These are phyloP conservation scores for Aspergillus glaucus DNA, from an alignment of 2,329 filamentous ascomycete genomes.

Conservation along the genomic window DNA sequence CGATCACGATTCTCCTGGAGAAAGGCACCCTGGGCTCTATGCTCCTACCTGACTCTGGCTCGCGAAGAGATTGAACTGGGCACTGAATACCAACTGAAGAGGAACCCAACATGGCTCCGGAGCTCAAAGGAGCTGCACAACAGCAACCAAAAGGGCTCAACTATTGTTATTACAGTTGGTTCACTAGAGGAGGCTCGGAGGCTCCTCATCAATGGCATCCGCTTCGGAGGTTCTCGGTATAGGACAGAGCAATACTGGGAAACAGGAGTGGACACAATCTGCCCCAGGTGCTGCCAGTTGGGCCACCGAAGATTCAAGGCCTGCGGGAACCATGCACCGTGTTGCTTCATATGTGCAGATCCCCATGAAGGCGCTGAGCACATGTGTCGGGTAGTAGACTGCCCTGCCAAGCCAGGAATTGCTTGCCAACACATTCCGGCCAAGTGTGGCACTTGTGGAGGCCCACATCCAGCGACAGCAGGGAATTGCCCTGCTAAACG, in stretches of 20 bases:
- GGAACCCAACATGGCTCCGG: background rate
- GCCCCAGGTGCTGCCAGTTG: background rate
- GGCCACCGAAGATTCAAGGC: background rate
- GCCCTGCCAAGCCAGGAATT: background rate
- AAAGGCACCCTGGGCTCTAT: background rate
- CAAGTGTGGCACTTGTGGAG: background rate
- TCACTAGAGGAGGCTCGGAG: background rate
- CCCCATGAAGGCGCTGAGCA: background rate
- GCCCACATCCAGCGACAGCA: background rate
- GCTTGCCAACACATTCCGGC: background rate
- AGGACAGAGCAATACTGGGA: background rate
- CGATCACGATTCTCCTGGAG: background rate
- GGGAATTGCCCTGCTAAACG: background rate
- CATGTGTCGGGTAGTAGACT: too few relatives aligned
- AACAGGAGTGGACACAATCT: background rate
- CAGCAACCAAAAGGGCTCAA: background rate
- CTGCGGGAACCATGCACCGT: background rate
- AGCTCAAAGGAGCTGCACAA: background rate
- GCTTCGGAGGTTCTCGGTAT: background rate
- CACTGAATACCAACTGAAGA: background rate
- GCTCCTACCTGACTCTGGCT: background rate
- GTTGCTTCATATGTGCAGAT: background rate
- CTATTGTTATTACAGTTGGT: background rate
- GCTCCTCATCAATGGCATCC: background rate
- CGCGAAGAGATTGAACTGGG: background rate